Conservation (phyloP, 176 grass and related monocot genomes). For the Oropetium thomaeum region DNA sequence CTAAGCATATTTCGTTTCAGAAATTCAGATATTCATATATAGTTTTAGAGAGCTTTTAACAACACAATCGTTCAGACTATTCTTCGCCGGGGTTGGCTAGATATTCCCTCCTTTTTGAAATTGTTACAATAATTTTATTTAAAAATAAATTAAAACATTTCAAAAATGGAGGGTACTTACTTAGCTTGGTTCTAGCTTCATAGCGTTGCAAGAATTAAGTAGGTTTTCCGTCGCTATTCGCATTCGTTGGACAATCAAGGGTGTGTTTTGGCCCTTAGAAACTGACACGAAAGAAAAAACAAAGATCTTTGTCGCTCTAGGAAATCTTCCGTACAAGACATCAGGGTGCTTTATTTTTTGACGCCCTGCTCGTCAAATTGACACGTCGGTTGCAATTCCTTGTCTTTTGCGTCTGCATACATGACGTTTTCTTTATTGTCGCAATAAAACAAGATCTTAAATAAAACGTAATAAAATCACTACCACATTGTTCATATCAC, state of each 20-base stretch:
- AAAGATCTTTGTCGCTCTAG: neutral
- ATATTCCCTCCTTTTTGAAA: too few relatives aligned
- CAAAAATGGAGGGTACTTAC: neutral
- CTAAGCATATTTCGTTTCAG: neutral
- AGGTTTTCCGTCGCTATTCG: neutral
- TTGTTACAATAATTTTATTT: too few relatives aligned
- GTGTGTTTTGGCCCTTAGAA: slow-evolving; percentile 13
- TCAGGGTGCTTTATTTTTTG: neutral
- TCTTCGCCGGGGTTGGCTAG: too few relatives aligned
- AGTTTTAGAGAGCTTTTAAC: slow-evolving; percentile 2
- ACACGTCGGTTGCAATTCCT: neutral
- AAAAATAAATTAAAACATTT: too few relatives aligned
- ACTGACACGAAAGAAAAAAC: neutral
- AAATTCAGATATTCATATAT: neutral
- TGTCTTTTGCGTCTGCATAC: neutral
- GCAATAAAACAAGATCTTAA: too few relatives aligned
- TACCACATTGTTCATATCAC: slow-evolving; percentile 22
- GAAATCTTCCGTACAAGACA: slow-evolving; percentile 39
- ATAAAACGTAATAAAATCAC: neutral
- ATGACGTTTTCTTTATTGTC: neutral
- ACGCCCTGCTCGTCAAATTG: slow-evolving; percentile 21
- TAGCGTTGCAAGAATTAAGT: neutral
- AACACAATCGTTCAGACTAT: neutral
- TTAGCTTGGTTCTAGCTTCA: neutral
- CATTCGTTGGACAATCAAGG: neutral